Conservation (phyloP, 208 protist species). For the Leishmania martiniquensis region DNA sequence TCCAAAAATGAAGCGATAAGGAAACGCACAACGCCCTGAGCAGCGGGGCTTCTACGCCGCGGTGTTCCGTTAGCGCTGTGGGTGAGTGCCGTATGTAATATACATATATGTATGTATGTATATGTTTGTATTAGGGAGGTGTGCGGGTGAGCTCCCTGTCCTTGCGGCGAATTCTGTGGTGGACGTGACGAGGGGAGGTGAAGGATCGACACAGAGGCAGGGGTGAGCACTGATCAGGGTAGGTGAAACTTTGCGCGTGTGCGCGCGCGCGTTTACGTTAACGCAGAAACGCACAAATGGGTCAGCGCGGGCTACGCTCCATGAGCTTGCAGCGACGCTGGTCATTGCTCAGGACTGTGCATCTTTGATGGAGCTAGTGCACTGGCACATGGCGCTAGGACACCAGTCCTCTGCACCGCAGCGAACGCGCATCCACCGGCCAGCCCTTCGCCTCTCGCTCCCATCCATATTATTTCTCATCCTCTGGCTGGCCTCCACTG, state of each 20-base stretch:
- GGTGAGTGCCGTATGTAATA: no score
- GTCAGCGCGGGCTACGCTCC: background rate
- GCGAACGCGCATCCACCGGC: background rate
- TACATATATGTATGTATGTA: background rate
- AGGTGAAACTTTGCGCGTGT: background rate
- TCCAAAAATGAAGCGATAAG: background rate
- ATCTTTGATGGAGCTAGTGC: background rate
- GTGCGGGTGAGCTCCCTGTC: background rate
- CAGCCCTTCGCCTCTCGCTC: background rate
- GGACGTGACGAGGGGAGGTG: background rate
- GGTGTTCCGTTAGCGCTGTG: background rate
- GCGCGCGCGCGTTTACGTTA: background rate
- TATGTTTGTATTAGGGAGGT: background rate
- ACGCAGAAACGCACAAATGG: background rate
- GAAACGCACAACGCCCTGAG: no score
- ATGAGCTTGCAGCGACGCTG: background rate
- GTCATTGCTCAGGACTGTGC: background rate
- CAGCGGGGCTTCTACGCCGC: no score
- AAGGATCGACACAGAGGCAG: background rate
- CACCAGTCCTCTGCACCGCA: background rate
- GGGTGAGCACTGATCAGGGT: background rate
- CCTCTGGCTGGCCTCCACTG: background rate
- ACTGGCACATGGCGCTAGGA: background rate
- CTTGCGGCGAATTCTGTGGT: background rate
- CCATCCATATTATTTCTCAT: background rate